Percentiles rank a stretch among this genome's conserved stretches.
These are phyloP conservation scores for Datisca glomerata DNA, from an alignment of 306 rosid genomes.

Conservation along the genomic window DNA sequence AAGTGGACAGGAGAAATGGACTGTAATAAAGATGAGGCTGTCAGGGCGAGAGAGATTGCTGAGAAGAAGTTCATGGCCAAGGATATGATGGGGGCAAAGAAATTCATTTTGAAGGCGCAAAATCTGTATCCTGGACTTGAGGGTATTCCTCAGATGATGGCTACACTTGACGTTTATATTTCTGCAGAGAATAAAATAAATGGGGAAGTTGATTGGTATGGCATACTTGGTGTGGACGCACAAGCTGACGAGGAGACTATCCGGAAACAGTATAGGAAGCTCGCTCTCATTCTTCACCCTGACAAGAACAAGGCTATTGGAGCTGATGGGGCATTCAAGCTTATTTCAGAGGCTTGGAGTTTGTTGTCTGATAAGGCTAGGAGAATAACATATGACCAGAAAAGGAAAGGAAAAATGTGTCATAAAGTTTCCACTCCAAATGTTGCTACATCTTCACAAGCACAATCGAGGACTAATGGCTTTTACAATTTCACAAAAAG, in stretches of 20 bases:
- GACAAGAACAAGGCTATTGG: constrained; percentile 86
- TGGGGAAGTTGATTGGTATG: constrained; percentile 87
- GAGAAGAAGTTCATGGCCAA: constrained; percentile 64
- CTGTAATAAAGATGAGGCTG: constrained; percentile 90
- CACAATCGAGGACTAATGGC: constrained; percentile 39
- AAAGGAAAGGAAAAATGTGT: constrained; percentile 29
- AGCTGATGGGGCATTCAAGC: constrained; percentile 85
- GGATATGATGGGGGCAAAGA: constrained; percentile 62
- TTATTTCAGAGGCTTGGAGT: constrained; percentile 87
- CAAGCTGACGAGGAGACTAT: constrained; percentile 62
- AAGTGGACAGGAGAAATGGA: constrained; percentile 42
- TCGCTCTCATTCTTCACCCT: constrained; percentile 90
- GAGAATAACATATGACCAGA: constrained; percentile 48
- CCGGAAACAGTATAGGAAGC: constrained; percentile 66
- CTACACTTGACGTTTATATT: constrained; percentile 67
- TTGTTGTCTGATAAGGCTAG: constrained; percentile 59
- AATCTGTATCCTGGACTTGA: constrained; percentile 66
- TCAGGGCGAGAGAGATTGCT: constrained; percentile 69
- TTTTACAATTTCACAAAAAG: constrained; percentile 40
- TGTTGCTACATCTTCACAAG: constrained; percentile 34
- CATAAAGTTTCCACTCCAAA: constrained; percentile 26
- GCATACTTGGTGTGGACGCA: constrained; percentile 62
- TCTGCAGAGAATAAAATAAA: constrained; percentile 53
- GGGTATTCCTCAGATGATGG: constrained; percentile 68
- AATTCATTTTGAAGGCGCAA: constrained; percentile 79